phyloP scores from a whole-genome alignment of 257 asterid genomes.

The Thymus quinquecostatus region DNA sequence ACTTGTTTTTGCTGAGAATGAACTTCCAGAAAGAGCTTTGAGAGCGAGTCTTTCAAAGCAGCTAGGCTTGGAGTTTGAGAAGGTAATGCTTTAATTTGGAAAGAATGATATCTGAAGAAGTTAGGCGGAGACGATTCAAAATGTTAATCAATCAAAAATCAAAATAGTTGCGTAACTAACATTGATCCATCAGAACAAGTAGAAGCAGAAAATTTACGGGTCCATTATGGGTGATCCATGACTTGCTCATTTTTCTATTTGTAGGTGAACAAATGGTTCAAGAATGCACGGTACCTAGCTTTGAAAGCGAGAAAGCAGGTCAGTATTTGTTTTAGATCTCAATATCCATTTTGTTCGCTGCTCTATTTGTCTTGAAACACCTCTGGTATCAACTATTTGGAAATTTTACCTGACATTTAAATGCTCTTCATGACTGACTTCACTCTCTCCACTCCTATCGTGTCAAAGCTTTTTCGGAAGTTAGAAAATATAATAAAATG shows the following conservation, averaged over 20 bases:
- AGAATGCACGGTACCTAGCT: constrained; percentile 95
- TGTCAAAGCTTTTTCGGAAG: neutral
- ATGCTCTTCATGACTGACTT: neutral
- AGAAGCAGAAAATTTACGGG: neutral
- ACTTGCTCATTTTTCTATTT: constrained; percentile 33
- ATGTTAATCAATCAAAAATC: neutral
- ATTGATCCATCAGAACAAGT: constrained; percentile 5
- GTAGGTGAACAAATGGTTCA: constrained; percentile 99
- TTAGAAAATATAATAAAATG: neutral
- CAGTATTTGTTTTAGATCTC: constrained; percentile 22
- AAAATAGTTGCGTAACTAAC: neutral
- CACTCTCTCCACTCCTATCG: neutral
- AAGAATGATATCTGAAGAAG: constrained; percentile 21
- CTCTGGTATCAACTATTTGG: constrained; percentile 16
- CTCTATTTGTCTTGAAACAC: constrained; percentile 10
- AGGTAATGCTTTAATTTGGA: constrained; percentile 56
- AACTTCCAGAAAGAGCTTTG: constrained; percentile 81
- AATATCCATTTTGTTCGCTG: neutral
- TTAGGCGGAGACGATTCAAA: constrained; percentile 21
- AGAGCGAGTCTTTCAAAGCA: constrained; percentile 73
- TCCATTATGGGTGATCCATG: constrained; percentile 19
- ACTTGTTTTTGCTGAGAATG: constrained; percentile 80
- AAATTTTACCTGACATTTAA: constrained; percentile 9
- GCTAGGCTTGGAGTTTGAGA: constrained; percentile 78
- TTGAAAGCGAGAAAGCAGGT: constrained; percentile 86